phyloP scores from a whole-genome alignment of 805 yeast species.

The Helenozyma rhizophorensis region DNA sequence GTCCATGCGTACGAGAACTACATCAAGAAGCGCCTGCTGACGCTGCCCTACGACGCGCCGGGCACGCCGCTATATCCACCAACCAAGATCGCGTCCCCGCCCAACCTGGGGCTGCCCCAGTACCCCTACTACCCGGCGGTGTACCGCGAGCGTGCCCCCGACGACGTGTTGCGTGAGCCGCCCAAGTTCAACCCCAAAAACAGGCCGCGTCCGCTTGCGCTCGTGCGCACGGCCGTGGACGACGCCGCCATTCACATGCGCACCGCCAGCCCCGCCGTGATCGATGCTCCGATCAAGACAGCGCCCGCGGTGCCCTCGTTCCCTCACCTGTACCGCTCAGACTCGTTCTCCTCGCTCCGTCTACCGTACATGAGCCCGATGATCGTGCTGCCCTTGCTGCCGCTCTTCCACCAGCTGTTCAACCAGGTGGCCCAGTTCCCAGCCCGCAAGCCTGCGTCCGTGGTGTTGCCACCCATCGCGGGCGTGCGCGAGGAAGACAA shows the following conservation, averaged over 20 bases:
- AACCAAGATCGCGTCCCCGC: constrained; percentile 3
- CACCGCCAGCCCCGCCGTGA: constrained; percentile 4
- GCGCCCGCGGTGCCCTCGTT: constrained; percentile 21
- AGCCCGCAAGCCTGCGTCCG: not conserved
- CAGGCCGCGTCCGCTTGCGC: constrained; percentile 37
- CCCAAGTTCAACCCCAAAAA: constrained; percentile 33
- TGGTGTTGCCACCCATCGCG: not conserved
- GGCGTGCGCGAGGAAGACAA: not conserved
- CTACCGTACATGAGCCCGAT: constrained; percentile 5
- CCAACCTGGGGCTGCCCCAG: constrained; percentile 3
- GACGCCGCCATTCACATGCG: constrained; percentile 8
- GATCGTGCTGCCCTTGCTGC: constrained; percentile 35
- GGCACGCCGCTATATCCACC: constrained; percentile 1
- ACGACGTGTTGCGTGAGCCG: constrained; percentile 10
- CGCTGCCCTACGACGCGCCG: constrained; percentile 1
- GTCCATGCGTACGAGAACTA: constrained; percentile 42
- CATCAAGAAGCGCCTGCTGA: constrained; percentile 4
- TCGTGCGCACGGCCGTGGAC: constrained; percentile 28
- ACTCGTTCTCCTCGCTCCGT: constrained; percentile 8
- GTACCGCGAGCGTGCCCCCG: constrained; percentile 1
- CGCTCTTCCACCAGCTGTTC: constrained; percentile 37
- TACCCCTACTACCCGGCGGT: not conserved
- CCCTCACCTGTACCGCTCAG: constrained; percentile 5
- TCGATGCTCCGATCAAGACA: constrained; percentile 16
- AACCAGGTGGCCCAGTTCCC: constrained; percentile 15